Evolutionary conservation across 305 asterid genomes (phyloP).

Genomic region (Solanum hybrid): DNA sequence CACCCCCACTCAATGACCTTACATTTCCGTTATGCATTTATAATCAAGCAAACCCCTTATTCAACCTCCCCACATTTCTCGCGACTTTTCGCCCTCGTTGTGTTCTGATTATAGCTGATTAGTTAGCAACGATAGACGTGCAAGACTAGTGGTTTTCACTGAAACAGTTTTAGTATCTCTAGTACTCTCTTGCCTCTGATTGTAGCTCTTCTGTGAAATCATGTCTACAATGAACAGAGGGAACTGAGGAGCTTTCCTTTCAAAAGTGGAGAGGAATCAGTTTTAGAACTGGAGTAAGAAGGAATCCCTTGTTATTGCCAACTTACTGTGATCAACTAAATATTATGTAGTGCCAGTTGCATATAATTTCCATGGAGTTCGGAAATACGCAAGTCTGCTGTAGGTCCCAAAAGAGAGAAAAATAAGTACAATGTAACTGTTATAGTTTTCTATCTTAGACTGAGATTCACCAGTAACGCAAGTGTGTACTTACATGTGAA

Average conservation of each 20-base stretch:
- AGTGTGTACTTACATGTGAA: neutral
- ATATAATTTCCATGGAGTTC: neutral
- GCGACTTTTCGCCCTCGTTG: neutral
- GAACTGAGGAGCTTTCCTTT: neutral
- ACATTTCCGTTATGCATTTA: neutral
- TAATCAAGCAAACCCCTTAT: neutral
- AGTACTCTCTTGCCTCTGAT: neutral
- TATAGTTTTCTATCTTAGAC: neutral
- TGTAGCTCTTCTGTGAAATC: neutral
- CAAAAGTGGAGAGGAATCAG: neutral
- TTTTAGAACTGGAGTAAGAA: neutral
- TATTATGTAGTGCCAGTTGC: neutral
- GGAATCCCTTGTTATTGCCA: neutral
- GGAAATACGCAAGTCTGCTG: neutral
- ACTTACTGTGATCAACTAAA: neutral
- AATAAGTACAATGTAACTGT: neutral
- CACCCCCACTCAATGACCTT: neutral
- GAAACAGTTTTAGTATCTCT: neutral
- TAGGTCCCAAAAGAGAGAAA: neutral
- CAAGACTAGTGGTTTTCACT: neutral
- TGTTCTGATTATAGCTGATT: neutral
- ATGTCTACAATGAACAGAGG: neutral
- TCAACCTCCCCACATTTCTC: neutral
- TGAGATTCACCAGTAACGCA: neutral
- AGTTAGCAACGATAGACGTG: neutral